These are phyloP conservation scores for Hypericum androsaemum DNA, from an alignment of 345 rosid species.

Conservation along the genomic window DNA sequence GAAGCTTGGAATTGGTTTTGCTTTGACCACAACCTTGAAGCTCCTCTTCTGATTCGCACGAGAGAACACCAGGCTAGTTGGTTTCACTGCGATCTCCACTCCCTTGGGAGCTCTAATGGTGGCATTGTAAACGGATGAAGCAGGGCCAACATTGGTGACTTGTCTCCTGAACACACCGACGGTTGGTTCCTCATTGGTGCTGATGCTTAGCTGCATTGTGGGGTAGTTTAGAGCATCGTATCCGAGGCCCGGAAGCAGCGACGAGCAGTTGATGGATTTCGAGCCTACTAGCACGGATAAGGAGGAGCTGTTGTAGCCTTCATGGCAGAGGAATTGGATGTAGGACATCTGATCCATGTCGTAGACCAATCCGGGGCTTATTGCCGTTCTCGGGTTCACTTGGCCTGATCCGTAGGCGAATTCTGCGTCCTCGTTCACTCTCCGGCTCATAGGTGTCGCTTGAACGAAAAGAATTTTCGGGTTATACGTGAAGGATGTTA, in stretches of 20 bases:
- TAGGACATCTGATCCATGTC: conserved; percentile 67
- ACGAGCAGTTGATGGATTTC: conserved; percentile 53
- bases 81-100: conserved; percentile 47
- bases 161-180: conserved; percentile 42
- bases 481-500: conserved; percentile 4
- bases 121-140: conserved; percentile 43
- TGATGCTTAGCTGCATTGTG: conserved; percentile 51
- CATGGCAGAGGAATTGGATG: conserved; percentile 69
- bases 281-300: conserved; percentile 40
- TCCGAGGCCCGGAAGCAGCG: conserved; percentile 56
- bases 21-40: conserved; percentile 69
- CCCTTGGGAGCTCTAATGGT: conserved; percentile 52
- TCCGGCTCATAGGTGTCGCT: conserved; percentile 65
- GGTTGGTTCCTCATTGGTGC: conserved; percentile 20
- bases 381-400: conserved; percentile 50
- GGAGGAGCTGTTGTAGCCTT: conserved; percentile 59
- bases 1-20: conserved; percentile 25
- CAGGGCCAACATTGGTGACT: conserved; percentile 69
- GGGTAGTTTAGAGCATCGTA: conserved; percentile 80
- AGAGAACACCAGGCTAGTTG: conserved; percentile 44
- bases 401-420: conserved; percentile 84
- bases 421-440: conserved; percentile 48
- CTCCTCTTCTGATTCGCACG: conserved; percentile 38
- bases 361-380: conserved; percentile 61
- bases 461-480: neutral